Base-by-base conservation (phyloP, 73 alveolate species). In the Effrenium voratum region DNA sequence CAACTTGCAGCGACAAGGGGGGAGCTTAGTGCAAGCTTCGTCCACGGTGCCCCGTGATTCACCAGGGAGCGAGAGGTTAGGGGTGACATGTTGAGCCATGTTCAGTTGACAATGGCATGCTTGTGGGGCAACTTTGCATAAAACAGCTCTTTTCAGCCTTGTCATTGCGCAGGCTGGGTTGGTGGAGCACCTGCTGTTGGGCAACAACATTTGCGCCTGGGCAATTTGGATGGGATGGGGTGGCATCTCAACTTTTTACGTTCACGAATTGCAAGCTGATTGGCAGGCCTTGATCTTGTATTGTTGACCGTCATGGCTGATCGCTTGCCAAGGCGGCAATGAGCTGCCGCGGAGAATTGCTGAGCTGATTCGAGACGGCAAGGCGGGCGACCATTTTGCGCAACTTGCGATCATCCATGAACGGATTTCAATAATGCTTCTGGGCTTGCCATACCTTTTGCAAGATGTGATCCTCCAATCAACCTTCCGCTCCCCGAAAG, bases 171-270 rank as follows among this genome's bases (percentile, higher is more conserved):
- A 90, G 97, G 97, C 97, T 66, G 97, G 97, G 2, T 70, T 90
- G 97, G 97, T 90, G 87, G 55, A 90, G 41, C 97, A 90, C 57
- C 50, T 90, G 57, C 75, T 90, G 32, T 52, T 90, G 70, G 97
- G 97, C 41, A 90, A 90, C 41, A 90, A 90, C 30, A 55, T 90
- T 34, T 90, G 97, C 66, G 19, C 10, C 97, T 70, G 0, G 97
- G 55, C 66, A 30, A n/a, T 30, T 70, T 15, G 19, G 41, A 72
- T 15, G 79, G 16, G 79, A 66, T 2, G 41, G 79, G 30, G 6
- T 3, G 43, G 83, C 34, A n/a, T 30, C 28, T 19, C 63, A 52
- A 8, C 8, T 19, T 12, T 19, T 19, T 8, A 52, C 63, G 26
- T 52, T 52, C 63, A 8, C 19, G 63, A 19, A 19, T 52, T 12